Evolutionary conservation across 495 filamentous ascomycete species (phyloP).

Genomic region (Cercophora sp.): DNA sequence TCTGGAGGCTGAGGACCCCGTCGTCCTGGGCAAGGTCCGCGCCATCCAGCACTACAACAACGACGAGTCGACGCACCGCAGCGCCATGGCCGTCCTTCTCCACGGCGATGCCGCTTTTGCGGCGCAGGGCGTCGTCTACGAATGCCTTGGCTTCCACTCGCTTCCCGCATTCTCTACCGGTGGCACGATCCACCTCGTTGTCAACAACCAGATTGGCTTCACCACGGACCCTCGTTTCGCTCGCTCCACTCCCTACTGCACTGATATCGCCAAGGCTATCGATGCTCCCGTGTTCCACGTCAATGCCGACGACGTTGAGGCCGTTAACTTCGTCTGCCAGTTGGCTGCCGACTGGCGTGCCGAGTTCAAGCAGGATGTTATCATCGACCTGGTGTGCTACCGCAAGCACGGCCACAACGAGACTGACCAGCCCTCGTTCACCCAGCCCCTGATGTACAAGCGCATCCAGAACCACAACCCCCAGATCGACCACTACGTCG

Average conservation of each 20-base stretch:
- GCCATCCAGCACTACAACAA: slow-evolving; percentile 99
- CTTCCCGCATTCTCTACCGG: slow-evolving; percentile 95
- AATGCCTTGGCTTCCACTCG: slow-evolving; percentile 95
- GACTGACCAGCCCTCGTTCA: slow-evolving; percentile 98
- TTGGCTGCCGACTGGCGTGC: slow-evolving; percentile 95
- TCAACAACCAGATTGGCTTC: slow-evolving; percentile 99
- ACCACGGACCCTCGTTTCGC: slow-evolving; percentile 98
- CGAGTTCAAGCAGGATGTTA: slow-evolving; percentile 94
- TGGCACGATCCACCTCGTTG: slow-evolving; percentile 93
- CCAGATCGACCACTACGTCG: slow-evolving; percentile 81
- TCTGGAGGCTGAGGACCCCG: slow-evolving; percentile 96
- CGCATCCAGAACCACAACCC: slow-evolving; percentile 75
- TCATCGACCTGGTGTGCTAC: slow-evolving; percentile 98
- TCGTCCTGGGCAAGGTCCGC: slow-evolving; percentile 94
- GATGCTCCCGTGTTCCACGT: slow-evolving; percentile 99
- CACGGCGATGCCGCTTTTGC: slow-evolving; percentile 98
- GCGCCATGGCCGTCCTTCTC: slow-evolving; percentile 90
- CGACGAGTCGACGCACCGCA: slow-evolving; percentile 79
- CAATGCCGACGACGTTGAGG: slow-evolving; percentile 96
- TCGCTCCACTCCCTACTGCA: slow-evolving; percentile 97
- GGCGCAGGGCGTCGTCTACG: slow-evolving; percentile 94
- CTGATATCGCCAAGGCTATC: slow-evolving; percentile 97
- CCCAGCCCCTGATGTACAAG: slow-evolving; percentile 99
- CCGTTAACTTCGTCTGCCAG: slow-evolving; percentile 97
- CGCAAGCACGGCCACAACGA: slow-evolving; percentile 99